Evolutionary conservation across 2,329 filamentous ascomycete genomes (phyloP), one percentile per base, ranked within the genome.

Genomic region (Aspergillus sp.): DNA sequence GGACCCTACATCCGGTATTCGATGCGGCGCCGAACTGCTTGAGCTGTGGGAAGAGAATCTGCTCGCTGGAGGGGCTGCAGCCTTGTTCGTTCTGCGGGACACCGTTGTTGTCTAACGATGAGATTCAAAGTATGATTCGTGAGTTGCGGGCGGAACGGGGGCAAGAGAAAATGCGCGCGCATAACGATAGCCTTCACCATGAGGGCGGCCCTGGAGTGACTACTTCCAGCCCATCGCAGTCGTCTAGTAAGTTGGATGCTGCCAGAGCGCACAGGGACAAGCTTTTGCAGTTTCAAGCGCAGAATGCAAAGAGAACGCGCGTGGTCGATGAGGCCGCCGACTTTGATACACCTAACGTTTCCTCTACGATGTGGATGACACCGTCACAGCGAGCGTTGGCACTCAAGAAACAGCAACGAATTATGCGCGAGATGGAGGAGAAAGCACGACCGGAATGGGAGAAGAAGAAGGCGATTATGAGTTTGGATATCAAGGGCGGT

Each of bases 21-120:
- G 86, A 86, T n/a, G 92, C 93, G 0, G 92, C 93, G 0, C 95
- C 95, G 0, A 99, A 98, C 72, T 99, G 95, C 71, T 78, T 96
- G 15, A 88, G 84, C 45, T 99, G 95, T 68, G 95, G 95, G 58
- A 98, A 98, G 73, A 91, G 99, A 12, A 88, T 98, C 55, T 99
- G 95, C 72, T 86, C 96, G 23, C 93, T 95, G 68, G 93, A 99
- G 75, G 95, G 95, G 0, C 81, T 98, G 0, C 93, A 93, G 0
- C 93, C 93, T 0, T 99, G 95, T 73, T 97, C 93, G 0, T 97
- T 90, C 70, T 99, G 95, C 77, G 87, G 87, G 0, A 81, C 84
- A 0, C 86, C 91, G 0, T 79, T 99, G 0, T 79, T 99, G 7
- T 87, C 83, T 31, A 72, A 84, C 0, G 77, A 83, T 3, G 92